Conservation (phyloP, 805 yeast species). For the Tetrapisispora taiwanensis region DNA sequence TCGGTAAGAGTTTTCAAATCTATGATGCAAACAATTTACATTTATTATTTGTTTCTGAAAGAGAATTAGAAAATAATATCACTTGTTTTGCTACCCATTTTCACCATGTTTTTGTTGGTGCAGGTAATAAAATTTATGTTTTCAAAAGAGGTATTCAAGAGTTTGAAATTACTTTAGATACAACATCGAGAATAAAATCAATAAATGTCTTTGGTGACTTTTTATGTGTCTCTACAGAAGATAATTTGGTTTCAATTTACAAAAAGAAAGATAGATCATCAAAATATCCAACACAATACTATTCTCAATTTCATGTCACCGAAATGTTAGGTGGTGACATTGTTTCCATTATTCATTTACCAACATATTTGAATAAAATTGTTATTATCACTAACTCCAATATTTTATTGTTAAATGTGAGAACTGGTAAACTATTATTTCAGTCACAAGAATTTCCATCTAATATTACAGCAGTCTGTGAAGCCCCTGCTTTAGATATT, state of each 20-base stretch:
- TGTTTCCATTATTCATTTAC: constrained; percentile 54
- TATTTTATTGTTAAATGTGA: constrained; percentile 57
- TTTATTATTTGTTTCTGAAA: constrained; percentile 73
- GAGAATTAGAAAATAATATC: constrained; percentile 62
- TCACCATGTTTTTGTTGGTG: constrained; percentile 75
- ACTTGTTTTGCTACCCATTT: constrained; percentile 67
- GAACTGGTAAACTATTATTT: constrained; percentile 64
- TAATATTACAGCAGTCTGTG: constrained; percentile 59
- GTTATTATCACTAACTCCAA: constrained; percentile 66
- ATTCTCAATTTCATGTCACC: constrained; percentile 52
- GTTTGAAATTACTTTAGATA: constrained; percentile 28
- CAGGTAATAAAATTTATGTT: constrained; percentile 61
- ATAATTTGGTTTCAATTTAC: constrained; percentile 43
- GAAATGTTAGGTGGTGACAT: constrained; percentile 57
- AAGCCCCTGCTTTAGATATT: constrained; percentile 81
- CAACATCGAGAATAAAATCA: constrained; percentile 33
- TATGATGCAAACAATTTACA: constrained; percentile 85
- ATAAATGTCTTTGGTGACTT: constrained; percentile 69
- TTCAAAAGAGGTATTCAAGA: constrained; percentile 70
- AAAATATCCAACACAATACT: constrained; percentile 48
- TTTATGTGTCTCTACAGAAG: constrained; percentile 45
- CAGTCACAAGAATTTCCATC: constrained; percentile 44
- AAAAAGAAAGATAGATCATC: constrained; percentile 32
- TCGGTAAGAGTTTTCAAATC: constrained; percentile 83
- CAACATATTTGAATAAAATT: constrained; percentile 85